A percentile compares a stretch with the other conserved stretches of the same genome.
phyloP scores from a whole-genome alignment of 495 filamentous ascomycete species.

The Paragyromitra xinjiangensis region DNA sequence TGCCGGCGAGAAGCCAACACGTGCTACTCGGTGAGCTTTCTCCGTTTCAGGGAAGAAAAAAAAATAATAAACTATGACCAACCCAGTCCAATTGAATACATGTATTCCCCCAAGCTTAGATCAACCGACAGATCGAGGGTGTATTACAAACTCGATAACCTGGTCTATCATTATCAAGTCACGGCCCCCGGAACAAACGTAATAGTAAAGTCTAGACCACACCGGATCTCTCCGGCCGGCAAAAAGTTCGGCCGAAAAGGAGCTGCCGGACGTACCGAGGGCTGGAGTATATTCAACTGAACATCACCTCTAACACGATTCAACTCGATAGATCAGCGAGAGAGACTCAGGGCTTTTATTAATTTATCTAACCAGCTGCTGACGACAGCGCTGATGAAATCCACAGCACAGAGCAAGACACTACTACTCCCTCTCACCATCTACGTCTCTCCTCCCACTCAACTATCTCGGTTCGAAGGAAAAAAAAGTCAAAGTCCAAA shows the following conservation, averaged over 20 bases:
- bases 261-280: neutral
- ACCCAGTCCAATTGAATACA: neutral
- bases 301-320: neutral
- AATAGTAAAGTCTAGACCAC: slow-evolving; percentile 24
- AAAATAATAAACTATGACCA: neutral
- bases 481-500: neutral
- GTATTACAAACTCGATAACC: slow-evolving; percentile 9
- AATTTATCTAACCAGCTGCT: neutral
- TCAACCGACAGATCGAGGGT: slow-evolving; percentile 2
- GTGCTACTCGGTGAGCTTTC: neutral
- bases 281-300: neutral
- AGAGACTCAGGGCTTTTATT: slow-evolving; percentile 5
- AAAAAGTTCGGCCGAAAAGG: slow-evolving; percentile 14
- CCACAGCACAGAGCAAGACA: neutral
- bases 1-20: neutral
- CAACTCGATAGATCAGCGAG: neutral
- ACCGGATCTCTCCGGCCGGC: neutral
- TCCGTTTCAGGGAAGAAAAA: neutral
- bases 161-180: neutral
- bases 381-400: neutral
- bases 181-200: neutral
- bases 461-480: neutral
- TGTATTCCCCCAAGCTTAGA: neutral
- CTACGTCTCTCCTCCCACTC: neutral
- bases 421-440: neutral